phyloP scores from a whole-genome alignment of 176 grass and related monocot genomes.

The Stipa capillata region DNA sequence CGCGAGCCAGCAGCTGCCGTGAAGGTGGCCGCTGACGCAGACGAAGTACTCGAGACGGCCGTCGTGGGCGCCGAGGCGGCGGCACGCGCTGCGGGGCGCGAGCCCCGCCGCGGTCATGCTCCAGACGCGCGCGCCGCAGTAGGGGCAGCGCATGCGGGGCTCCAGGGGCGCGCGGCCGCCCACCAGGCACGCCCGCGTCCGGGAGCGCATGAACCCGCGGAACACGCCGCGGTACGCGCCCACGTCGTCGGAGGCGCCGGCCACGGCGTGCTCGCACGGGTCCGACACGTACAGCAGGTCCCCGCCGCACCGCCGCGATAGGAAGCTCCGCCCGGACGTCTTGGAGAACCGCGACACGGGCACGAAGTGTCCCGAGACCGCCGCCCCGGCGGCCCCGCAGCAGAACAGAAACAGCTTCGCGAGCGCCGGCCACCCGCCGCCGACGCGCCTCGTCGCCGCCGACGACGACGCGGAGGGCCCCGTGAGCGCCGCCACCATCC shows the following conservation, averaged over 20 bases:
- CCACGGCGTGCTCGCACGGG: slow-evolving; percentile 51
- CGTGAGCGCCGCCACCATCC: slow-evolving; percentile 45
- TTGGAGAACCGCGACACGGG: slow-evolving; percentile 57
- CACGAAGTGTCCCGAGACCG: slow-evolving; percentile 26
- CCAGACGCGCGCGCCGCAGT: slow-evolving; percentile 64
- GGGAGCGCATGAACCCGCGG: slow-evolving; percentile 49
- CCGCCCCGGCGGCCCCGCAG: slow-evolving; percentile 9
- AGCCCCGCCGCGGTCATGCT: slow-evolving; percentile 67
- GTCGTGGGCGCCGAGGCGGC: slow-evolving; percentile 40
- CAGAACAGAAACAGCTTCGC: slow-evolving; percentile 63
- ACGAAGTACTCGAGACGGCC: slow-evolving; percentile 61
- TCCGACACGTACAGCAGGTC: slow-evolving; percentile 65
- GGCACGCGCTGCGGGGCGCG: slow-evolving; percentile 41
- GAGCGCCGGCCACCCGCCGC: slow-evolving; percentile 55
- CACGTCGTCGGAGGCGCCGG: slow-evolving; percentile 1
- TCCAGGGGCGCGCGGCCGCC: slow-evolving; percentile 38
- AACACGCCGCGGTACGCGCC: slow-evolving; percentile 65
- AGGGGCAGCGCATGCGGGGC: slow-evolving; percentile 42
- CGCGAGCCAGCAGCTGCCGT: slow-evolving; percentile 60
- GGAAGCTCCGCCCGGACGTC: slow-evolving; percentile 57
- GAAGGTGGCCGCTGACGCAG: slow-evolving; percentile 63
- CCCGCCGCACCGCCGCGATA: slow-evolving; percentile 31
- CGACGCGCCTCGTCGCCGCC: background rate
- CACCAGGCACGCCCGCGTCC: slow-evolving; percentile 46
- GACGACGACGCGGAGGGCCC: background rate